Evolutionary conservation across 805 yeast species (phyloP).

Genomic region (Peterozyma toletana): DNA sequence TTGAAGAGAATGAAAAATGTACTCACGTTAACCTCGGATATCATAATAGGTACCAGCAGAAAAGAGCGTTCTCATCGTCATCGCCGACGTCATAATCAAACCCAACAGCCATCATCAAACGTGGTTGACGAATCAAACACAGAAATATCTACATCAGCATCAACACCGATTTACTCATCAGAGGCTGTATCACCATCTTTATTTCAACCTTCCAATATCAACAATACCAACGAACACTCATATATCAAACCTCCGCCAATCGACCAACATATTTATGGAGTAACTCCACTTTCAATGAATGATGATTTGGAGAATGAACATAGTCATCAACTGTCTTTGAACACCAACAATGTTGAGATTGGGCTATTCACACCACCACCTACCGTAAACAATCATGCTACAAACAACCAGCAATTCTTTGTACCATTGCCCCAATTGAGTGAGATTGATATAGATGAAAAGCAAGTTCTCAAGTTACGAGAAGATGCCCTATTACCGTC

Average conservation of each 20-base stretch:
- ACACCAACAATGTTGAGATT: background rate
- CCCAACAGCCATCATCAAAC: background rate
- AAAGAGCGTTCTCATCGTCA: slow-evolving; percentile 12
- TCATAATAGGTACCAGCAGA: slow-evolving; percentile 74
- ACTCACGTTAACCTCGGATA: slow-evolving; percentile 72
- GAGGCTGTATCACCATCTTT: background rate
- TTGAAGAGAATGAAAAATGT: slow-evolving; percentile 72
- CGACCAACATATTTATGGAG: background rate
- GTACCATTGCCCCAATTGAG: slow-evolving; percentile 20
- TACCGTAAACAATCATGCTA: background rate
- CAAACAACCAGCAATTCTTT: slow-evolving; percentile 7
- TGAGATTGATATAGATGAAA: slow-evolving; percentile 28
- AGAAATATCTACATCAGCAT: background rate
- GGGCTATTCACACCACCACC: background rate
- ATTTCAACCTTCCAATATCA: background rate
- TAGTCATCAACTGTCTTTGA: slow-evolving; percentile 7
- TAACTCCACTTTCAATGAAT: background rate
- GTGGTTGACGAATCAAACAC: background rate
- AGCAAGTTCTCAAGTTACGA: slow-evolving; percentile 42
- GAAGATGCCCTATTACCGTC: slow-evolving; percentile 63
- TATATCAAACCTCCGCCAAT: slow-evolving; percentile 4
- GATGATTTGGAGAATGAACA: slow-evolving; percentile 6
- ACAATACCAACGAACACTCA: background rate
- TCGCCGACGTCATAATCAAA: background rate
- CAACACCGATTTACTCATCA: background rate